These are phyloP conservation scores for Sordariomycetes sp. DNA, from an alignment of 2,329 filamentous ascomycete species.

Conservation along the genomic window DNA sequence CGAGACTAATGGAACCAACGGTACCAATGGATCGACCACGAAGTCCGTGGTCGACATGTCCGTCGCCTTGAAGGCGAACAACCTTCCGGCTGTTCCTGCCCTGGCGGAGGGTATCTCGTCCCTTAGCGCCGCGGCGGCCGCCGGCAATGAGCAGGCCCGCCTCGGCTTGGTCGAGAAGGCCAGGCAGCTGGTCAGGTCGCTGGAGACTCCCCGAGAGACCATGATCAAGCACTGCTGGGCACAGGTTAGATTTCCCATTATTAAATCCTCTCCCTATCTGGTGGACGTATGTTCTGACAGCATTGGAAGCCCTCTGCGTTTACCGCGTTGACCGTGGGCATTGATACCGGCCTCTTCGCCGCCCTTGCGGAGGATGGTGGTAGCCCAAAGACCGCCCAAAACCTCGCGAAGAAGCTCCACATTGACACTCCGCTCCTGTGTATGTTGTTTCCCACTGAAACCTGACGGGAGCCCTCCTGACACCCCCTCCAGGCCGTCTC, in stretches of 20 bases:
- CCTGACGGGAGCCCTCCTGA: background rate
- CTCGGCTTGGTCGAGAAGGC: constrained; percentile 18
- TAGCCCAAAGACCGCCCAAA: constrained; percentile 16
- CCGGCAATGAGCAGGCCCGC: constrained; percentile 11
- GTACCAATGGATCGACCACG: background rate
- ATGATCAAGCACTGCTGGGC: constrained; percentile 35
- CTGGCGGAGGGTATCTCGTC: constrained; percentile 7
- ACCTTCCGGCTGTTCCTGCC: constrained; percentile 7
- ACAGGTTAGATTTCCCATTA: constrained; percentile 16
- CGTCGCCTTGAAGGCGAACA: constrained; percentile 9
- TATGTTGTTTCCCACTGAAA: constrained; percentile 7
- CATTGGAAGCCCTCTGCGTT: constrained; percentile 11
- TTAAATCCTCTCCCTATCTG: background rate
- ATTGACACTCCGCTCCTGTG: constrained; percentile 17
- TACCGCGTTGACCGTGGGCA: constrained; percentile 17
- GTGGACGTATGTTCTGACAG: background rate
- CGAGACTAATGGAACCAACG: background rate
- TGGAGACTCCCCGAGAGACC: constrained; percentile 35
- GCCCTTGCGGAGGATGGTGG: constrained; percentile 19
- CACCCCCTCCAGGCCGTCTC: constrained; percentile 13
- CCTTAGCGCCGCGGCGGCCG: background rate
- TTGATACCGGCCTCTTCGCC: constrained; percentile 23
- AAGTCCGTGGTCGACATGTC: constrained; percentile 7
- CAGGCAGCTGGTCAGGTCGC: constrained; percentile 13
- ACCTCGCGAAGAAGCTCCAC: constrained; percentile 17